phyloP scores from a whole-genome alignment of 2,329 filamentous ascomycete genomes.

The Monosporascus sp. region DNA sequence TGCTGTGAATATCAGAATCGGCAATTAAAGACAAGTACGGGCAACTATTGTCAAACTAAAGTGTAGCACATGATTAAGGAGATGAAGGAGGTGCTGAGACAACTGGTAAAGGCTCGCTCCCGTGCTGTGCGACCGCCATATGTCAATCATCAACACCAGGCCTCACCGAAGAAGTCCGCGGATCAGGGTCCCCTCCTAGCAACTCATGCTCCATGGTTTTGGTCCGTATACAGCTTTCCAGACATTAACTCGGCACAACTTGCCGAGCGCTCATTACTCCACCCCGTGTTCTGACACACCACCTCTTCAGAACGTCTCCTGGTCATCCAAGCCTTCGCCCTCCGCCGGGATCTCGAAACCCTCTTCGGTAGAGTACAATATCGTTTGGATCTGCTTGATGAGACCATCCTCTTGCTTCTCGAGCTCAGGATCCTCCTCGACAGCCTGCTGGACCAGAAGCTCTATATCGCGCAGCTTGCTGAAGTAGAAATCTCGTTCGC shows the following conservation, averaged over 20 bases:
- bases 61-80: background rate
- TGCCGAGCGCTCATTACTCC: conserved; percentile 11
- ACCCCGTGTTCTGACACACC: background rate
- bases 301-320: conserved; percentile 65
- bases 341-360: conserved; percentile 87
- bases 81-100: background rate
- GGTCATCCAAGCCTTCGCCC: conserved; percentile 64
- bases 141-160: background rate
- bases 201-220: background rate
- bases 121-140: background rate
- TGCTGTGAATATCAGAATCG: background rate
- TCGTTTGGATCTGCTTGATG: conserved; percentile 92
- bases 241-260: background rate
- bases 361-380: conserved; percentile 94
- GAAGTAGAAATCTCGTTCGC: conserved; percentile 98
- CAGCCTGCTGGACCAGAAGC: conserved; percentile 83
- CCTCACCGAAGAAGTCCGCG: no score
- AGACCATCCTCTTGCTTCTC: conserved; percentile 91
- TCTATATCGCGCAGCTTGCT: conserved; percentile 98
- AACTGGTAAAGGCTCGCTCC: background rate
- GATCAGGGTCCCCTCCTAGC: background rate
- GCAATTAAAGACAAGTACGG: conserved; percentile 2
- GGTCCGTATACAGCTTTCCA: background rate
- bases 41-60: conserved; percentile 4
- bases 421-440: conserved; percentile 86